Percentiles rank a stretch among this genome's conserved stretches.
These are phyloP conservation scores for Exophiala mesophila DNA, from an alignment of 2,329 filamentous ascomycete species.

Conservation along the genomic window DNA sequence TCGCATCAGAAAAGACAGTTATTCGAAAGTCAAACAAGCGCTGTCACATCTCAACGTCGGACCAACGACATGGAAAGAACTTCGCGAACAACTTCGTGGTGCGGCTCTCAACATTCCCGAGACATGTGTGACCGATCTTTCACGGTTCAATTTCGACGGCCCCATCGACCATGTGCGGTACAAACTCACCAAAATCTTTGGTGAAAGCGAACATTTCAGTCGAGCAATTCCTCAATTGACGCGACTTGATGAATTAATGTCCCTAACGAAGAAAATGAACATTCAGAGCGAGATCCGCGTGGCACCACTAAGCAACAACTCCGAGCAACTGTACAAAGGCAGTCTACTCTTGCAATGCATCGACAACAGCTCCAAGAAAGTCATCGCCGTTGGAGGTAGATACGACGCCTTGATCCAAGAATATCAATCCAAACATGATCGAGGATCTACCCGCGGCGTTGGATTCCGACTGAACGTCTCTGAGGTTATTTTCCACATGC, in stretches of 20 bases:
- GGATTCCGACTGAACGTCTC: constrained; percentile 59
- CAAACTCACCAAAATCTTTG: constrained; percentile 41
- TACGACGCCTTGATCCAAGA: constrained; percentile 88
- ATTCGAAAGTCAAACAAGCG: constrained; percentile 71
- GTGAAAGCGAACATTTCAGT: constrained; percentile 50
- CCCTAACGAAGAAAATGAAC: constrained; percentile 70
- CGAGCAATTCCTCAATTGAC: constrained; percentile 57
- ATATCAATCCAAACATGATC: constrained; percentile 63
- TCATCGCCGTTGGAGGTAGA: constrained; percentile 86
- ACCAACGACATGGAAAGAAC: constrained; percentile 12
- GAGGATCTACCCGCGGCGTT: constrained; percentile 72
- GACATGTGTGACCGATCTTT: constrained; percentile 84
- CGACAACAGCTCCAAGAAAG: constrained; percentile 69
- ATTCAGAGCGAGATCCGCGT: constrained; percentile 76
- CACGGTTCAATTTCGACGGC: constrained; percentile 84
- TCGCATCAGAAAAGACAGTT: constrained; percentile 64
- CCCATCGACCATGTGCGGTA: constrained; percentile 21
- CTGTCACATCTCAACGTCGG: constrained; percentile 78
- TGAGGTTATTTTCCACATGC: constrained; percentile 21
- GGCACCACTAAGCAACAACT: constrained; percentile 78
- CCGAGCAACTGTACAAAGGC: constrained; percentile 82
- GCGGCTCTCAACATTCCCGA: constrained; percentile 67
- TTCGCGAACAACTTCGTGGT: constrained; percentile 17
- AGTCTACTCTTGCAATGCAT: constrained; percentile 88
- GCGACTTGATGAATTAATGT: constrained; percentile 72